phyloP scores from a whole-genome alignment of 345 rosid species.

The Camelina sativa region DNA sequence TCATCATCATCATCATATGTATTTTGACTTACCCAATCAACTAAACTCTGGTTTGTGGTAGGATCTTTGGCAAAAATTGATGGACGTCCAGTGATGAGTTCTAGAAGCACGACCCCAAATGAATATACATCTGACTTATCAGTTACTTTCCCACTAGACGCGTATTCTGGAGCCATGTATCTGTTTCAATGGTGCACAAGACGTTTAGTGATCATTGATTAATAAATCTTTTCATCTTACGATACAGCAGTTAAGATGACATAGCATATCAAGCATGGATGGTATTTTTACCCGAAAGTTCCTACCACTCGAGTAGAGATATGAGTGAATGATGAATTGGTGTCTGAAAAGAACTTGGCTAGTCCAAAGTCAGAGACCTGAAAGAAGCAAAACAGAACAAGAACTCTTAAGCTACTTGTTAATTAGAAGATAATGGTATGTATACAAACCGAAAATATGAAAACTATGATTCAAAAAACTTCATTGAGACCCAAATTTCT shows the following conservation, averaged over 20 bases:
- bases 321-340: constrained; percentile 55
- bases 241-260: not conserved
- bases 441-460: not conserved
- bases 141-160: constrained; percentile 74
- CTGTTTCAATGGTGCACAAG: constrained; percentile 42
- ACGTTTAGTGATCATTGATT: not conserved
- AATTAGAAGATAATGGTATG: not conserved
- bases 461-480: not conserved
- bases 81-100: constrained; percentile 72
- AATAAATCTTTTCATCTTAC: not conserved
- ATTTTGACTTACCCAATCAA: constrained; percentile 69
- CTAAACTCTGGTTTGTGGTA: constrained; percentile 59
- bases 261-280: constrained; percentile 36
- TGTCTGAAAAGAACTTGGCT: constrained; percentile 63
- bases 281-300: constrained; percentile 69
- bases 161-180: constrained; percentile 88
- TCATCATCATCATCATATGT: not conserved
- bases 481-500: not conserved
- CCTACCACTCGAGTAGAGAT: constrained; percentile 83
- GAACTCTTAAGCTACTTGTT: not conserved
- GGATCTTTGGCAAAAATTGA: constrained; percentile 55
- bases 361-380: constrained; percentile 94
- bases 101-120: constrained; percentile 75
- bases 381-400: constrained; percentile 24
- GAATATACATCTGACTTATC: constrained; percentile 87